Conservation (phyloP, 495 filamentous ascomycete species). For the Tuber indicum region DNA sequence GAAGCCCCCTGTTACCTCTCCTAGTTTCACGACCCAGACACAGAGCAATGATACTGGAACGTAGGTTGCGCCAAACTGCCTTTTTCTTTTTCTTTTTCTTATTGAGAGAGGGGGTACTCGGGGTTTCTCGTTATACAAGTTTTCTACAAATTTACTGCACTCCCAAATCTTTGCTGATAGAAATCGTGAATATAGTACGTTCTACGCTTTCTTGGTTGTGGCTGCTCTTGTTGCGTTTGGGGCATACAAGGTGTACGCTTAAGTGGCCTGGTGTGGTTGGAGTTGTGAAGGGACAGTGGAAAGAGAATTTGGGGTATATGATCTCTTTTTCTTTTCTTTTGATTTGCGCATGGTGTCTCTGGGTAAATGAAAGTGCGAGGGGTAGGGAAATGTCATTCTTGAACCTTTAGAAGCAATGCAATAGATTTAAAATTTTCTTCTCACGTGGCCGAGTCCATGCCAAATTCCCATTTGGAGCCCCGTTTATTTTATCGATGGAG, state of each 20-base stretch:
- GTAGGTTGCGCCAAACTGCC: constrained; percentile 1
- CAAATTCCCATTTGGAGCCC: background rate
- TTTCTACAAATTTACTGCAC: background rate
- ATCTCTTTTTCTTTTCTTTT: constrained; percentile 9
- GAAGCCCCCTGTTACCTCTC: constrained; percentile 44
- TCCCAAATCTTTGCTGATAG: background rate
- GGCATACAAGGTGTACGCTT: constrained; percentile 62
- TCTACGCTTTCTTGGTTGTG: constrained; percentile 75
- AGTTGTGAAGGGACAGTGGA: constrained; percentile 8
- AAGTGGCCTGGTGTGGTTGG: constrained; percentile 25
- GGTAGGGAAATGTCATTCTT: background rate
- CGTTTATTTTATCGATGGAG: background rate
- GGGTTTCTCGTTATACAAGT: background rate
- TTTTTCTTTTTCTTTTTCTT: background rate
- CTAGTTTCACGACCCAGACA: constrained; percentile 45
- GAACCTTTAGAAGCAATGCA: background rate
- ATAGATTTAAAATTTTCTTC: background rate
- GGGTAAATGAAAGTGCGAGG: background rate
- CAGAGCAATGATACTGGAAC: constrained; percentile 22
- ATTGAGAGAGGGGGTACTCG: background rate
- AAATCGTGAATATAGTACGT: constrained; percentile 49
- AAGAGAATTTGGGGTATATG: constrained; percentile 6
- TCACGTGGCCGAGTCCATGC: background rate
- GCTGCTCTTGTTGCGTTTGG: constrained; percentile 72
- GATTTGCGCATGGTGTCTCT: background rate